Conservation (phyloP, 2,329 filamentous ascomycete species). For the Pseudogymnoascus sp. region DNA sequence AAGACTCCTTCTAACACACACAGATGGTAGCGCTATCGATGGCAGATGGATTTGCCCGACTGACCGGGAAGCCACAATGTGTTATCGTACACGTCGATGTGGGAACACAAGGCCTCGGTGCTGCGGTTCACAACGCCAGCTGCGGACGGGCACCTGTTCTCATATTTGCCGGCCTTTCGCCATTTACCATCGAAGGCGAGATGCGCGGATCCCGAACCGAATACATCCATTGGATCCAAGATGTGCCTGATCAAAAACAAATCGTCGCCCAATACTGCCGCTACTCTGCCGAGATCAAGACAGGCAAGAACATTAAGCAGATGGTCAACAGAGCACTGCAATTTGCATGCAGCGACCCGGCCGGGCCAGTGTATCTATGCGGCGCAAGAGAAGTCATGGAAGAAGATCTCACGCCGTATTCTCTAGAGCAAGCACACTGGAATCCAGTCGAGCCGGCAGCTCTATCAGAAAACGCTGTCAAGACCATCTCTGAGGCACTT, state of each 20-base stretch:
- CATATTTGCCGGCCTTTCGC: slow-evolving; percentile 67
- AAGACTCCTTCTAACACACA: background rate
- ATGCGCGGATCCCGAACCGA: slow-evolving; percentile 61
- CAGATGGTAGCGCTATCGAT: slow-evolving; percentile 69
- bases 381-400: slow-evolving; percentile 63
- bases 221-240: slow-evolving; percentile 74
- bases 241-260: slow-evolving; percentile 65
- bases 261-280: slow-evolving; percentile 67
- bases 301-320: slow-evolving; percentile 66
- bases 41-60: slow-evolving; percentile 64
- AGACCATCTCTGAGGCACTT: slow-evolving; percentile 53
- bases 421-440: slow-evolving; percentile 51
- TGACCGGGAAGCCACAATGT: slow-evolving; percentile 58
- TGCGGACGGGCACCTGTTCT: slow-evolving; percentile 59
- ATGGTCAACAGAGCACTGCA: slow-evolving; percentile 63
- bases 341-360: slow-evolving; percentile 60
- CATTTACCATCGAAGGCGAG: slow-evolving; percentile 64
- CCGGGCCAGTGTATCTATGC: slow-evolving; percentile 60
- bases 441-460: slow-evolving; percentile 49
- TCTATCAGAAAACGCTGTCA: slow-evolving; percentile 43
- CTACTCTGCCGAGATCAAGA: slow-evolving; percentile 62
- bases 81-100: slow-evolving; percentile 70
- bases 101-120: slow-evolving; percentile 66
- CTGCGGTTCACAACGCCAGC: slow-evolving; percentile 65
- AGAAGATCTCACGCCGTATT: slow-evolving; percentile 55